Evolutionary conservation across 495 filamentous ascomycete species (phyloP).

Genomic region (Penicillium manginii): DNA sequence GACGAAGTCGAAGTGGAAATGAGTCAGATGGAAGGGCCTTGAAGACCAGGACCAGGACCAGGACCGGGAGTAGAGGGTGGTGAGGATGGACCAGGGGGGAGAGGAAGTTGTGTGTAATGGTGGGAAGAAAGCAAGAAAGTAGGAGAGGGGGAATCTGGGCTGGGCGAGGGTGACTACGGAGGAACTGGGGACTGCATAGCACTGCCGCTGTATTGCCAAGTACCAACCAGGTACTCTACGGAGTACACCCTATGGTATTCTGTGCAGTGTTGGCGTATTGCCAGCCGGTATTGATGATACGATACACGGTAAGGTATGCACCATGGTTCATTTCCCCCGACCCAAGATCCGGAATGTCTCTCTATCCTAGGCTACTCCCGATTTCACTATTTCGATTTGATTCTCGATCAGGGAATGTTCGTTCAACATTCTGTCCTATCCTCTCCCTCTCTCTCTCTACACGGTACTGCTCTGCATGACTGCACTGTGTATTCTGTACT

Average conservation of each 20-base stretch:
- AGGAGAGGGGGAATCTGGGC: slow-evolving; percentile 1
- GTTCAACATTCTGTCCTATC: too few species aligned
- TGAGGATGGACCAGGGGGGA: background rate
- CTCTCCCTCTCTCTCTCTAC: too few species aligned
- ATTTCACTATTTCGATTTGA: too few species aligned
- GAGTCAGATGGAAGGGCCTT: slow-evolving; percentile 9
- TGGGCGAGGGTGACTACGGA: background rate
- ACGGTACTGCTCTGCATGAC: too few species aligned
- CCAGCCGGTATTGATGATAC: background rate
- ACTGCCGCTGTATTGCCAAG: background rate
- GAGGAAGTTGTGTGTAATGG: background rate
- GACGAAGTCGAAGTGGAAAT: slow-evolving; percentile 8
- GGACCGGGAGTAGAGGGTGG: background rate
- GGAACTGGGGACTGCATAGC: background rate
- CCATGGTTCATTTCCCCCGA: background rate
- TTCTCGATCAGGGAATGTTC: too few species aligned
- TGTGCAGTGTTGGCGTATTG: background rate
- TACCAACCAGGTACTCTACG: background rate
- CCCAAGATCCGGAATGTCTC: slow-evolving; percentile 1
- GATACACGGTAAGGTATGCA: background rate
- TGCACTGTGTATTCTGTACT: too few species aligned
- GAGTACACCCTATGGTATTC: background rate
- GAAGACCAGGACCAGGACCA: background rate
- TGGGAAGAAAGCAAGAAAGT: background rate
- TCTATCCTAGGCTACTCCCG: background rate